Evolutionary conservation across 2,329 filamentous ascomycete genomes (phyloP), one percentile per base, ranked within the genome.

Genomic region (Nemania sp.): DNA sequence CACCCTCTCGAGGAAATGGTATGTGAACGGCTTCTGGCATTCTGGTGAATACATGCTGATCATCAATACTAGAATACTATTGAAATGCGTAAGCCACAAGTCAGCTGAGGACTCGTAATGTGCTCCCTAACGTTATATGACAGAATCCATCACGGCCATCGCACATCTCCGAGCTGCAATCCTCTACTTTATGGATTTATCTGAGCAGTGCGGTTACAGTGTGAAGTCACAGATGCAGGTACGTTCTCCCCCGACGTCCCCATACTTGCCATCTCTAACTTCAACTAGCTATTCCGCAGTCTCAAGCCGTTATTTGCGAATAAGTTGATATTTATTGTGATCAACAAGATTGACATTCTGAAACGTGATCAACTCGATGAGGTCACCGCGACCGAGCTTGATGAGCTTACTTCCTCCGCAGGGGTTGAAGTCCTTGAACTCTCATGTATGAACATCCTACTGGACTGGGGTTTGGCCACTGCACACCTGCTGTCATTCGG

Each of bases 291-390:
- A 15, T 99, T 97, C 84, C 88, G 92, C 81, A 96, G 90, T 76
- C 97, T 98, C 78, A 96, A 96, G 80, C 95, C 95, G 34, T 83
- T 99, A 20, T 99, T 99, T 75, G 89, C 92, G 55, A 97, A 98
- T 81, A 98, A 98, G 81, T 85, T 98, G 50, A 94, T 98, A 46
- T 98, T 97, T 75, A 85, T 99, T 59, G 91, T 98, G 59, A 85
- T 98, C 79, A 99, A 99, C 88, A 99, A 99, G 84, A 97, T 97
- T 68, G 95, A 99, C 76, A 86, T 98, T 61, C 87, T 89, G 73
- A 86, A 88, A 61, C 92, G 93, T 1, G 92, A 97, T 72, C 92
- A 98, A 73, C 80, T 99, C 39, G 90, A 95, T 66, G 79, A 86
- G 6, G 90, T 91, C 69, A 87, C 89, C 21, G 90, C 94, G 74